phyloP scores from a whole-genome alignment of 2,329 filamentous ascomycete species.

The Aspergillus sp. region DNA sequence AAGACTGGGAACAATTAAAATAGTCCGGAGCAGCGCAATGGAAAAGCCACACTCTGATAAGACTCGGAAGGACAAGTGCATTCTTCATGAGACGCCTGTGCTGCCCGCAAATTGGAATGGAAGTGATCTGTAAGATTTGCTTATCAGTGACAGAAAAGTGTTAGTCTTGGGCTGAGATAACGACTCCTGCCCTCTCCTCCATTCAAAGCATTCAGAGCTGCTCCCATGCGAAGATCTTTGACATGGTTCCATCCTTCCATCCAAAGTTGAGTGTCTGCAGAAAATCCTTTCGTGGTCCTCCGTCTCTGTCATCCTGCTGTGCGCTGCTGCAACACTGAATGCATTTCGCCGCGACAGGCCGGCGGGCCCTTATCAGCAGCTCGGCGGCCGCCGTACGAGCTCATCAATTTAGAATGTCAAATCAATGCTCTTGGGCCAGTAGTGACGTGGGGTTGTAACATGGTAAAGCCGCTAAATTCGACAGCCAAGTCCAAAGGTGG shows the following conservation, averaged over 20 bases:
- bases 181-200: neutral
- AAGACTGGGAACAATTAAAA: neutral
- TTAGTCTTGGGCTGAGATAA: too few species aligned
- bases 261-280: neutral
- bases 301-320: neutral
- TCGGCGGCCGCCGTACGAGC: constrained; percentile 1
- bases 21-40: neutral
- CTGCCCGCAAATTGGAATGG: neutral
- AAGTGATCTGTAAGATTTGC: neutral
- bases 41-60: neutral
- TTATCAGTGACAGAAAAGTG: neutral
- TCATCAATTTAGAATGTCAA: constrained; percentile 1
- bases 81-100: neutral
- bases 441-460: neutral
- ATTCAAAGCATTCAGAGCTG: constrained; percentile 1
- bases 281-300: neutral
- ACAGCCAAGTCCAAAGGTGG: constrained; percentile 6
- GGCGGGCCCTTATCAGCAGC: constrained; percentile 2
- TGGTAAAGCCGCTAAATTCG: neutral
- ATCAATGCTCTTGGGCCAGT: neutral
- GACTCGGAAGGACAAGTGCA: neutral
- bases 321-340: neutral
- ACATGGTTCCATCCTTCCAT: neutral
- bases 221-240: neutral
- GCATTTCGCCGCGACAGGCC: neutral